phyloP scores from a whole-genome alignment of 768 basidiomycete genomes.

The Pisolithus marmoratus region DNA sequence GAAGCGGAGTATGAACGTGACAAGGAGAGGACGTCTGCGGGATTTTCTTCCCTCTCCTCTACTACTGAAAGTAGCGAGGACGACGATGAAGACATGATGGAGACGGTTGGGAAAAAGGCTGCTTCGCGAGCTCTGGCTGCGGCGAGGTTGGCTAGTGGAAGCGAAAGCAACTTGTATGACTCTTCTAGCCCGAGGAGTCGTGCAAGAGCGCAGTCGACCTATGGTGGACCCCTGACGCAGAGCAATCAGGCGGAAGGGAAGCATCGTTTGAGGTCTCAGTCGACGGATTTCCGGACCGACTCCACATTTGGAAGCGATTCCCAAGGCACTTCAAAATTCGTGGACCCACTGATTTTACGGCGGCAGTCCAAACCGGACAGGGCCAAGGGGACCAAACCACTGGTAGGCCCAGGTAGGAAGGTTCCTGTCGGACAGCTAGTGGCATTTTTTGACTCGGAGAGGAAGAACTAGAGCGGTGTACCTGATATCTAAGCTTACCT shows the following conservation, averaged over 20 bases:
- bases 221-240: conserved; percentile 30
- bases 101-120: conserved; percentile 54
- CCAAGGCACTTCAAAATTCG: conserved; percentile 41
- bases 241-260: conserved; percentile 20
- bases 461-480: conserved; percentile 1
- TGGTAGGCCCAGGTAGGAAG: conserved; percentile 43
- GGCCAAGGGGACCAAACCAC: conserved; percentile 36
- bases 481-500: not conserved
- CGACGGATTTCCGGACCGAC: conserved; percentile 28
- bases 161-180: conserved; percentile 12
- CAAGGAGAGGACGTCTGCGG: conserved; percentile 21
- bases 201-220: conserved; percentile 55
- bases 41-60: conserved; percentile 39
- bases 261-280: conserved; percentile 34
- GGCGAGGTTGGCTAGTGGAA: conserved; percentile 27
- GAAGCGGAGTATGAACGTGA: conserved; percentile 28
- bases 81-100: conserved; percentile 29
- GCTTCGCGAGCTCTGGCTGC: conserved; percentile 28
- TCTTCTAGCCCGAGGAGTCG: conserved; percentile 23
- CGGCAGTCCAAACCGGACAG: conserved; percentile 50
- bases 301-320: conserved; percentile 10
- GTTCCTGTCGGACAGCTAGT: conserved; percentile 73
- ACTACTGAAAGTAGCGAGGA: conserved; percentile 33
- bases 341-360: conserved; percentile 71
- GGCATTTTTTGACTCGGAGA: conserved; percentile 68